Base-by-base conservation (phyloP, 768 basidiomycete genomes). In the Daedaleopsis nitida region DNA sequence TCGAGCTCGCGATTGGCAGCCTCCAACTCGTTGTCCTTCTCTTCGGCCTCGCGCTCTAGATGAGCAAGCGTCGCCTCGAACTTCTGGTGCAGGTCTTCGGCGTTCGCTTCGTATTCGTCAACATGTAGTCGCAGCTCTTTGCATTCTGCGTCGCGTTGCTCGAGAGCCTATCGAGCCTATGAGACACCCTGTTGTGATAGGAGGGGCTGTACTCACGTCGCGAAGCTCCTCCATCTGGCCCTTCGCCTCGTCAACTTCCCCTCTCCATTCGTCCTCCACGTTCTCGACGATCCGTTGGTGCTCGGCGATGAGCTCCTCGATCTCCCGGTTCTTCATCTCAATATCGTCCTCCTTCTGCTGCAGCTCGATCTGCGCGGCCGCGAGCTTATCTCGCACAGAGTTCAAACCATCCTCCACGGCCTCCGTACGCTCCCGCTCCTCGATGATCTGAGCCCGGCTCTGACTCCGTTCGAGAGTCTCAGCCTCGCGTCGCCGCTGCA, bases 291-390 rank as follows among this genome's bases (percentile, higher is more conserved):
- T 88, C 32, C 84, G 80, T 55, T 86, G 81, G 69, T 92, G 89
- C 69, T 94, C 89, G 7, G 76, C 76, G 5, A 94, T 81, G 48
- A 96, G 72, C 51, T 95, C 91, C 3, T 90, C 87, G 48, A 95
- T 85, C 71, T 94, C 92, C 60, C 81, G 77, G 58, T 83, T 83
- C 77, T 90, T 89, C 72, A 87, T 77, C 55, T 94, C 92, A 21
- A 94, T 73, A 34, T 96, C 95, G 63, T 95, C 91, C 68, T 96
- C 91, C 73, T 86, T 90, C 73, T 92, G 87, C 73, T 92, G 89
- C 27, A 94, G 75, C 73, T 93, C 92, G 63, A 94, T 93, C 71
- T 86, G 81, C 1, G 86, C 83, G 0, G 90, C 92, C 1, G 92
- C 92, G 10, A 92, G 79, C 72, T 85, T 87, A 75, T 94, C 92